Base-by-base conservation (phyloP, 2,329 filamentous ascomycete species). In the Septoria petroselini region DNA sequence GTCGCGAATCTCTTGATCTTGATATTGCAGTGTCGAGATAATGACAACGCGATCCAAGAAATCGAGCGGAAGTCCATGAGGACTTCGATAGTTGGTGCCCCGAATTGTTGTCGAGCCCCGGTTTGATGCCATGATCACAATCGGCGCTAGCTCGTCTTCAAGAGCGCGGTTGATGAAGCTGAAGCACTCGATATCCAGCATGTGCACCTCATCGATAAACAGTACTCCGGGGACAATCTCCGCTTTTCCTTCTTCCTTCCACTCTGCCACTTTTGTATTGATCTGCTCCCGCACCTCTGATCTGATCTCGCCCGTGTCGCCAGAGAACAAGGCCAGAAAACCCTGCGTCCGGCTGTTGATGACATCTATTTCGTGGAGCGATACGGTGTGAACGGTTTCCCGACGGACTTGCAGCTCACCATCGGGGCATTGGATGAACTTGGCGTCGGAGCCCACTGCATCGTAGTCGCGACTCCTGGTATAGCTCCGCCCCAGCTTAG, bases 111-210 rank as follows among this genome's bases (percentile, higher is more conserved):
- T 88, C 70, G 90, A 83, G 58, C 93, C 93, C 53, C 93, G 81
- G 75, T 98, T 98, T 78, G 88, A 95, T 47, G 93, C 93, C 93
- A 98, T 98, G 72, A 98, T 98, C 70, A 98, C 91, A 58, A 98
- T 91, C 31, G 93, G 93, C 1, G 93, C 90, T 25, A 98, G 80
- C 64, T 97, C 90, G 53, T 91, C 89, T 72, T 98, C 93, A 37
- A 98, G 78, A 1, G 93, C 93, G 44, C 93, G 87, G 76, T 98
- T 98, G 77, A 98, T 86, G 76, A 95, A 98, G 37, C 90, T 94
- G 76, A 95, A 98, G 76, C 91, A 97, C 72, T 98, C 93, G 58
- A 97, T 96, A 69, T 98, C 93, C 50, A 98, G 86, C 91, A 98
- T 97, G 77, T 98, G 93, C 4, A 98, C 91, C 74, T 98, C 93